phyloP scores from a whole-genome alignment of 208 protist species.

The Tritrichomonas musculus region DNA sequence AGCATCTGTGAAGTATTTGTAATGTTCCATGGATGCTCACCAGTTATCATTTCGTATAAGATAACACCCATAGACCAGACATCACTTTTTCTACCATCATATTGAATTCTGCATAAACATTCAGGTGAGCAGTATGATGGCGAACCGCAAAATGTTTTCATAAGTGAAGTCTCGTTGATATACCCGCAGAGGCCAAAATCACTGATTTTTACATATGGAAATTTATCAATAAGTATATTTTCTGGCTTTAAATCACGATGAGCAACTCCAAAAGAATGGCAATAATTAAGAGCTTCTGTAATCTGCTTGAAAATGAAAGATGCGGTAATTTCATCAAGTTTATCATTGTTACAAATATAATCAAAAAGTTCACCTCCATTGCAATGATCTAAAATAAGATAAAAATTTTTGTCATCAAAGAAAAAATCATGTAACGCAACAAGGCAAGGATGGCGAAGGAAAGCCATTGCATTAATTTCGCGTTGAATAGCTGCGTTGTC shows the following conservation, averaged over 20 bases:
- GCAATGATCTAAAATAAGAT: neutral
- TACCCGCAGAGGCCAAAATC: conserved; percentile 94
- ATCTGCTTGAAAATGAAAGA: neutral
- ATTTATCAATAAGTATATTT: conserved; percentile 61
- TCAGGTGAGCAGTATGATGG: neutral
- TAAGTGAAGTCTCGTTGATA: too few relatives aligned
- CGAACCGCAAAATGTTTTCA: neutral
- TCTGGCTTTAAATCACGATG: conserved; percentile 52
- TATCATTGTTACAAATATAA: neutral
- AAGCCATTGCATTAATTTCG: neutral
- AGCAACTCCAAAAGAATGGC: neutral
- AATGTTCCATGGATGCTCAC: neutral
- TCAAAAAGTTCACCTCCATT: neutral
- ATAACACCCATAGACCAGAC: neutral
- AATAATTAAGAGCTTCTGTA: neutral
- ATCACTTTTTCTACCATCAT: neutral
- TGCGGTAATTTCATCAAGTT: neutral
- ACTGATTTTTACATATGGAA: conserved; percentile 87
- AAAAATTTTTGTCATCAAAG: neutral
- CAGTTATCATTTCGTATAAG: neutral
- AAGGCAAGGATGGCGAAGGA: neutral
- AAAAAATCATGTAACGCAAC: neutral
- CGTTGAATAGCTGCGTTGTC: neutral
- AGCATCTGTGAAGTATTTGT: neutral
- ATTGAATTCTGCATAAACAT: conserved; percentile 14